Conservation (phyloP, 495 filamentous ascomycete genomes). For the Glutinoglossum americanum region DNA sequence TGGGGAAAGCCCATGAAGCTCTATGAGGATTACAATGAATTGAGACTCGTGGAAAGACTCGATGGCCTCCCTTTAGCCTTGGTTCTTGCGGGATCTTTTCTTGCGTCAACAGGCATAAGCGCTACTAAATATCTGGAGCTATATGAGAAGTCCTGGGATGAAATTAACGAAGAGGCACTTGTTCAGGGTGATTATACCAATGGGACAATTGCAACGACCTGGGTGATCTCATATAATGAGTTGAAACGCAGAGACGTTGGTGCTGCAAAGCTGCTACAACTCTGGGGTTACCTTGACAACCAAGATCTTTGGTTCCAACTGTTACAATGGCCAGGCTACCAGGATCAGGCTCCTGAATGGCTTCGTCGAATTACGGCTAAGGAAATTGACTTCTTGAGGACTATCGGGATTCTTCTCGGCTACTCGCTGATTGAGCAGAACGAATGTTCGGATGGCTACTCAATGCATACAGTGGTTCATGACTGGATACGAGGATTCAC, state of each 20-base stretch:
- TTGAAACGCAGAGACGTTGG: conserved; percentile 17
- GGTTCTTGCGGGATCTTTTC: neutral
- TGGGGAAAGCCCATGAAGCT: no score
- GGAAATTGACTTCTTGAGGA: conserved; percentile 14
- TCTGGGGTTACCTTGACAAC: conserved; percentile 27
- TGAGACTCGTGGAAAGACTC: neutral
- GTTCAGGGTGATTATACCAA: neutral
- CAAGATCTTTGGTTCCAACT: conserved; percentile 30
- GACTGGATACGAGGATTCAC: conserved; percentile 16
- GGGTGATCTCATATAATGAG: conserved; percentile 22
- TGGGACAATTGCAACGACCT: conserved; percentile 13
- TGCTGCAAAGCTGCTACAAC: conserved; percentile 20
- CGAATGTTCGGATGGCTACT: neutral
- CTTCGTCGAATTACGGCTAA: conserved; percentile 12
- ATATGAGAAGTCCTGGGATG: neutral
- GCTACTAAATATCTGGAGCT: neutral
- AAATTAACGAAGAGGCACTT: neutral
- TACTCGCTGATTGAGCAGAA: conserved; percentile 11
- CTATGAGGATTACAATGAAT: no score
- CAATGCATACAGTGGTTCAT: conserved; percentile 11
- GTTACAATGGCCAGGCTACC: conserved; percentile 8
- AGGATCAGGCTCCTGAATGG: conserved; percentile 13
- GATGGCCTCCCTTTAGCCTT: neutral
- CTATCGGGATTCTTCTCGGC: conserved; percentile 14
- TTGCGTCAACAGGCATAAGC: neutral